Evolutionary conservation across 2,329 filamentous ascomycete species (phyloP).

Genomic region (Cercospora beticola): DNA sequence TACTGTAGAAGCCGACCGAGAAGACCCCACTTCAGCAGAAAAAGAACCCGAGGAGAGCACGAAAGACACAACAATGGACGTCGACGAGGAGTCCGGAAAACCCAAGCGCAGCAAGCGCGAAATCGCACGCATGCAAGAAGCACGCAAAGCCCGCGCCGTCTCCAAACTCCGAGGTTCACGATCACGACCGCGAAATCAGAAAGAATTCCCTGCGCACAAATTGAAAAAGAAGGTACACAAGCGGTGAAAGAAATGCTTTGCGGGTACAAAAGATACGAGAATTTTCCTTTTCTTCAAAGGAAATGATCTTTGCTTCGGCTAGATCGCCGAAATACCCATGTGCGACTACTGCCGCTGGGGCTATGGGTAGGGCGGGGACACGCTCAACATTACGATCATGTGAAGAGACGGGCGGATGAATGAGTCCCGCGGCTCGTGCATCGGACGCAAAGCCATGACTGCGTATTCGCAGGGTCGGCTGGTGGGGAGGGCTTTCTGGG

Average conservation of each 20-base stretch:
- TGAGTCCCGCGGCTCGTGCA: not conserved
- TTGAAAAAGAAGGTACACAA: constrained; percentile 29
- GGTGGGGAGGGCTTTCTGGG: not conserved
- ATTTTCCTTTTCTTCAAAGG: no score
- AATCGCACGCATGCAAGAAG: constrained; percentile 28
- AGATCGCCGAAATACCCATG: no score
- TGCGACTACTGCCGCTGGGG: not conserved
- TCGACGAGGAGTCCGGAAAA: constrained; percentile 38
- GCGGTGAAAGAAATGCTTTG: constrained; percentile 21
- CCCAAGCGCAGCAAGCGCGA: constrained; percentile 26
- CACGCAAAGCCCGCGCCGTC: constrained; percentile 37
- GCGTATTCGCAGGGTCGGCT: not conserved
- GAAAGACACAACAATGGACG: constrained; percentile 38
- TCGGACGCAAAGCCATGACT: not conserved
- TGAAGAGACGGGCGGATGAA: not conserved
- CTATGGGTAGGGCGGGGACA: not conserved
- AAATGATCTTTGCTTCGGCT: no score
- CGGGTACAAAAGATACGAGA: no score
- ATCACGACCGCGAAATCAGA: constrained; percentile 41
- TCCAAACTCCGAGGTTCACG: constrained; percentile 36
- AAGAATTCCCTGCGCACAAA: constrained; percentile 38
- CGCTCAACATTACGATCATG: not conserved
- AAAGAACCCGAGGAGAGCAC: constrained; percentile 7
- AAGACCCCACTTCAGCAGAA: not conserved
- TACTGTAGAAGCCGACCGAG: not conserved